Evolutionary conservation across 176 grass and related monocot species (phyloP).

Genomic region (Zea mays): DNA sequence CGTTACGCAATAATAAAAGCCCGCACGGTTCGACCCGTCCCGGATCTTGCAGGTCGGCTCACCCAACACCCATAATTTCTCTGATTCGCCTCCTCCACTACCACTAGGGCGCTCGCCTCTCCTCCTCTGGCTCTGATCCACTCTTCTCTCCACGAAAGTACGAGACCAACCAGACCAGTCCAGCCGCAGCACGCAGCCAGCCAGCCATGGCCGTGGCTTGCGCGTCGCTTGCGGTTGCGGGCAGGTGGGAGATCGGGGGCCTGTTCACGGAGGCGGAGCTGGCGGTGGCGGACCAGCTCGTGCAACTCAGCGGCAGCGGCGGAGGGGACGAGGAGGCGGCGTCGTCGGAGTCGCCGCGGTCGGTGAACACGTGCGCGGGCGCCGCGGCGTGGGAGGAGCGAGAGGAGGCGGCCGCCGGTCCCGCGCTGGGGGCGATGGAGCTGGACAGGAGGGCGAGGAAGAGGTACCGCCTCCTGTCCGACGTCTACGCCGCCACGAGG

Average conservation of each 20-base stretch:
- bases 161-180: no score
- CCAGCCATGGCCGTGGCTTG: conserved; percentile 12
- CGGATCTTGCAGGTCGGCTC: background rate
- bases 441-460: conserved; percentile 46
- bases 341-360: conserved; percentile 39
- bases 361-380: conserved; percentile 33
- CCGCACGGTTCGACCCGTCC: background rate
- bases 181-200: background rate
- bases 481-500: conserved; percentile 51
- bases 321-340: background rate
- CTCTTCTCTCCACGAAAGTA: background rate
- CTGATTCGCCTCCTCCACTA: conserved; percentile 1
- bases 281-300: conserved; percentile 56
- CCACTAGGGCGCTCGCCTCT: no score
- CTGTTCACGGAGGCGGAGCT: conserved; percentile 65
- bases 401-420: background rate
- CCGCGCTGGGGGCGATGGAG: background rate
- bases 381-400: background rate
- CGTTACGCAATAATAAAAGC: conserved; percentile 23
- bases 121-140: no score
- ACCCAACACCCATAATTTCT: background rate
- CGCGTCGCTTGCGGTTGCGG: background rate
- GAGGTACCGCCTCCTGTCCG: conserved; percentile 46
- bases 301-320: conserved; percentile 56
- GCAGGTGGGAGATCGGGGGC: conserved; percentile 7